Conservation (phyloP, 495 filamentous ascomycete genomes). For the Penicillium angulare region DNA sequence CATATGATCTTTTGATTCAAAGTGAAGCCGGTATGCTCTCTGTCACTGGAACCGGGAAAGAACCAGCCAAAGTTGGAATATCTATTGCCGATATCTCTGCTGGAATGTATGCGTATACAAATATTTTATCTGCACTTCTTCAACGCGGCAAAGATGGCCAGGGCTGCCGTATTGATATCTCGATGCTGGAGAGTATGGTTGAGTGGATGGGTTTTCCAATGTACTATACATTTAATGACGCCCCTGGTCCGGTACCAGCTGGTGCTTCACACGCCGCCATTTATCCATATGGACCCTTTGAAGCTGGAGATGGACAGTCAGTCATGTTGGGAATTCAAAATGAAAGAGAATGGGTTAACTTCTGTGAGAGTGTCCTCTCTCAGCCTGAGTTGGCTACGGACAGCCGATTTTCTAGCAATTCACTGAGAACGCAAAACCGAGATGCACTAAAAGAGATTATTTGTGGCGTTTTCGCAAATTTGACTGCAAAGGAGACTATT, state of each 20-base stretch:
- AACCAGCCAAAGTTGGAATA: constrained; percentile 51
- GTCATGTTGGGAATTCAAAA: constrained; percentile 58
- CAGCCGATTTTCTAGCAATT: constrained; percentile 37
- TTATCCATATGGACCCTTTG: constrained; percentile 54
- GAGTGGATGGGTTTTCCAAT: constrained; percentile 57
- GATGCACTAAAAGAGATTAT: constrained; percentile 34
- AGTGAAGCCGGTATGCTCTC: constrained; percentile 53
- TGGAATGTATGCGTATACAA: constrained; percentile 50
- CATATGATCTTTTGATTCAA: constrained; percentile 56
- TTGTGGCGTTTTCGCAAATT: constrained; percentile 21
- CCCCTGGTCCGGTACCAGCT: constrained; percentile 35
- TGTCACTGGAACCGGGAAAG: constrained; percentile 44
- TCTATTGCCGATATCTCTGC: constrained; percentile 53
- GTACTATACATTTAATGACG: constrained; percentile 48
- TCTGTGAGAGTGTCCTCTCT: constrained; percentile 40
- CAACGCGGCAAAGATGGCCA: constrained; percentile 43
- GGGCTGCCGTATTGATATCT: constrained; percentile 49
- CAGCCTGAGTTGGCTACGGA: constrained; percentile 30
- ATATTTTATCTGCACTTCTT: constrained; percentile 48
- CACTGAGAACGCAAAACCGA: constrained; percentile 31
- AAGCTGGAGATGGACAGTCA: constrained; percentile 41
- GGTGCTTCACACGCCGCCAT: constrained; percentile 51
- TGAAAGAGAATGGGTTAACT: constrained; percentile 50
- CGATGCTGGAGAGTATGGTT: constrained; percentile 54
- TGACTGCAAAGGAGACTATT: constrained; percentile 31